Evolutionary conservation across 1,139 yeast genomes (phyloP).

Genomic region (Candida tunisiensis): DNA sequence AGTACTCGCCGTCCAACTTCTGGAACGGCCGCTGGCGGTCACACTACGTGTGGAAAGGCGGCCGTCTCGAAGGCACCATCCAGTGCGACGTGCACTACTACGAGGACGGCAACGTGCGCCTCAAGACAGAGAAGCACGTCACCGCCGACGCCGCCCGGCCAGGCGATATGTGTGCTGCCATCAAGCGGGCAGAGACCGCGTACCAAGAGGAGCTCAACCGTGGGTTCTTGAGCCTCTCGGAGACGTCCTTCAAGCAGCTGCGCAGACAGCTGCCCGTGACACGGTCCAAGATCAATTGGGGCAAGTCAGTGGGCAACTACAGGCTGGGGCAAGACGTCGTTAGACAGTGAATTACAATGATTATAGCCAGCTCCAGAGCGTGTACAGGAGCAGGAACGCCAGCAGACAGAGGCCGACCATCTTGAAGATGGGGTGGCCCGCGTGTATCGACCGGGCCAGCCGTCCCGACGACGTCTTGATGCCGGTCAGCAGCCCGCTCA

Average conservation of each 20-base stretch:
- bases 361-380: constrained; percentile 17
- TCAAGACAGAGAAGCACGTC: constrained; percentile 36
- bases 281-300: constrained; percentile 88
- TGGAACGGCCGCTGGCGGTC: constrained; percentile 89
- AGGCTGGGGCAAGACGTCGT: constrained; percentile 71
- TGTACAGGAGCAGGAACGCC: constrained; percentile 50
- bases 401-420: constrained; percentile 42
- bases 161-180: constrained; percentile 29
- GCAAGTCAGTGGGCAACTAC: constrained; percentile 79
- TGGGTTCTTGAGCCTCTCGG: constrained; percentile 59
- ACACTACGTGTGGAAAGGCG: constrained; percentile 30
- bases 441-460: constrained; percentile 38
- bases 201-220: constrained; percentile 44
- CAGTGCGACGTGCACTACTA: constrained; percentile 73
- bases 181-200: constrained; percentile 41
- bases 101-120: constrained; percentile 89
- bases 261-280: constrained; percentile 89
- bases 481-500: constrained; percentile 40
- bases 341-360: too few relatives aligned
- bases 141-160: constrained; percentile 13
- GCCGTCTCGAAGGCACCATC: constrained; percentile 34
- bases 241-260: constrained; percentile 61
- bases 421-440: constrained; percentile 41
- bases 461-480: constrained; percentile 53
- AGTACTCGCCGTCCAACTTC: constrained; percentile 57